Evolutionary conservation across 2,329 filamentous ascomycete species (phyloP), one percentile per base, ranked within the genome.

Genomic region (Apiospora malaysiana): DNA sequence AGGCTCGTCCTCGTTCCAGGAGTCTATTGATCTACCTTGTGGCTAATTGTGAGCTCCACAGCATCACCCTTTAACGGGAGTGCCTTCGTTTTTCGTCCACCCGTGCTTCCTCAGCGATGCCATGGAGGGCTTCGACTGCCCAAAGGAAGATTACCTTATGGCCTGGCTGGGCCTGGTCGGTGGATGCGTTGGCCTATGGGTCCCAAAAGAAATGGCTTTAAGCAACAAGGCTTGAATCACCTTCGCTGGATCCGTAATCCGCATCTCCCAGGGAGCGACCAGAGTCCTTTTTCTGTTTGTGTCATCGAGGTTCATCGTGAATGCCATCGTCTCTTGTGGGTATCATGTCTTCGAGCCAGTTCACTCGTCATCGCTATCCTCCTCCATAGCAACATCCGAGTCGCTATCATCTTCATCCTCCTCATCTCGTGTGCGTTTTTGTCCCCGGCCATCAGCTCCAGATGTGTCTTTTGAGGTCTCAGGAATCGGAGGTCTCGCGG

Each of bases 151-250:
- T 76, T 98, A 98, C 84, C 86, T 98, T 78, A 88, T 94, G 82
- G 83, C 94, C 70, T 98, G 95, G 95, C 86, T 98, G 73, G 95
- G 95, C n/a, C 84, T 97, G 71, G 89, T 97, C 63, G 95, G 95
- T 71, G 89, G 89, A 68, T 91, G 90, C 75, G 92, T 97, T 51
- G 93, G 94, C 71, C 85, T 98, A 74, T 90, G 90, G 86, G 85
- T 97, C 73, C 93, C 94, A 71, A 88, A 89, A 77, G 89, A 91
- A 78, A 88, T 95, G 88, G 88, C 86, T 68, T 75, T 83, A 73
- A 74, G 78, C 73, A 82, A 73, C 80, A 70, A 67, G 69, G 72
- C 70, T 69, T 70, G 69, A 75, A 63, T 32, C 56, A 40, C 27
- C 32, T n/a, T 5, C n/a, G 18, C 46, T 4, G 32, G 23, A 56